phyloP scores from a whole-genome alignment of 768 basidiomycete genomes.

The Rhodotorula babjevae region DNA sequence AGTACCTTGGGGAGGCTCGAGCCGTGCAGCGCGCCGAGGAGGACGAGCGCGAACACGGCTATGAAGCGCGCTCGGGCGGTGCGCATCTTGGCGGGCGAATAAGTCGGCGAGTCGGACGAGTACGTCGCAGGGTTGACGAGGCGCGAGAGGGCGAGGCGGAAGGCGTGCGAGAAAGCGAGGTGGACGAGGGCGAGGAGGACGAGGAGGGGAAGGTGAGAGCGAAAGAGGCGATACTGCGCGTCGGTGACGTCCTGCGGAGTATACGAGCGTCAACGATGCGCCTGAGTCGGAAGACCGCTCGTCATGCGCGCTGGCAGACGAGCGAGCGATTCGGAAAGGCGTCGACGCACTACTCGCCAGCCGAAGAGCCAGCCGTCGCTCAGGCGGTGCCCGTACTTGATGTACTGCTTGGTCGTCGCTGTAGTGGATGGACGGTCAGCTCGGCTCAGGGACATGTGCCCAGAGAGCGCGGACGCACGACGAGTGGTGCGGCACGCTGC shows the following conservation, averaged over 20 bases:
- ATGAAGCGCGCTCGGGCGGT: constrained; percentile 56
- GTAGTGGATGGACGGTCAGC: not conserved
- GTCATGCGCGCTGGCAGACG: too few species aligned
- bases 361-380: constrained; percentile 76
- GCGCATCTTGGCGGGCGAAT: not conserved
- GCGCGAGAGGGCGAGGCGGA: constrained; percentile 45
- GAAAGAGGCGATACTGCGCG: constrained; percentile 80
- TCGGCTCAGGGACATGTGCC: too few species aligned
- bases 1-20: constrained; percentile 71
- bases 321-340: not conserved
- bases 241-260: constrained; percentile 78
- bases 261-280: too few species aligned
- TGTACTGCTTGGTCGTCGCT: constrained; percentile 24
- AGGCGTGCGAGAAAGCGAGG: constrained; percentile 57
- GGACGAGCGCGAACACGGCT: constrained; percentile 58
- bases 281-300: too few species aligned
- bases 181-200: constrained; percentile 55
- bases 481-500: constrained; percentile 64
- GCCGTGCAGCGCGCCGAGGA: constrained; percentile 75
- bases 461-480: constrained; percentile 55
- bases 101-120: not conserved
- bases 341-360: constrained; percentile 63
- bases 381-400: constrained; percentile 57
- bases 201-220: constrained; percentile 69
- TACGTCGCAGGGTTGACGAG: not conserved